Base-by-base conservation (phyloP, 1,139 yeast species). In the Taphrina confusa region DNA sequence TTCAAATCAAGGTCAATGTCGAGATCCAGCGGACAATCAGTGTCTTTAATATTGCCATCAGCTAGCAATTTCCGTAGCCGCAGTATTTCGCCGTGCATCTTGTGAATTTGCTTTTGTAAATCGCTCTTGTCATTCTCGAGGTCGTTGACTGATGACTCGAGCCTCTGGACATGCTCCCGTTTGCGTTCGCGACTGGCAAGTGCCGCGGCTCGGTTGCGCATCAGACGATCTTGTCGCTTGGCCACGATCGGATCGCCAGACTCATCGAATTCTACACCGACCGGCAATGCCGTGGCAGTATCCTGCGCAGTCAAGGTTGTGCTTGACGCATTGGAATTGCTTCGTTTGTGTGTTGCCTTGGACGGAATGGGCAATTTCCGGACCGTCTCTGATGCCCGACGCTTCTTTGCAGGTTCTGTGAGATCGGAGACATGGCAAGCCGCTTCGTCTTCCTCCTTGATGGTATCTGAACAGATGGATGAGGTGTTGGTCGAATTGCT, bases 141-240 rank as follows among this genome's bases (percentile, higher is more conserved):
- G 8, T 56, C 54, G 3, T 11, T 12, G 20, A 56, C 51, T 4
- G 54, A 33, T 20, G 47, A 27, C n/a, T 56, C 60, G 20, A 56
- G 39, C 9, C 54, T 36, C 45, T 30, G 37, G 45, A 56, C 60
- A 39, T 56, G 54, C 33, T 56, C 60, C 11, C 60, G 46, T 23
- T 56, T 56, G 12, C 60, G 54, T 34, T 56, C 60, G 8, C 60
- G 45, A 9, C 52, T 42, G 3, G 60, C 60, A 9, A 56, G 31
- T 2, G 60, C 60, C 12, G 60, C 60, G 3, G 60, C 60, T 27
- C 60, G 60, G 31, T 56, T 56, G 18, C 60, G 54, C 54, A 56
- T 46, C 11, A 56, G 54, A 2, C 60, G 46, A 30, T 56, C 60
- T 28, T 56, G 45, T 12, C 60, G 54, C 47, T 37, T 25, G 27